Base-by-base conservation (phyloP, 2,329 filamentous ascomycete genomes). In the Alternaria brassicae region DNA sequence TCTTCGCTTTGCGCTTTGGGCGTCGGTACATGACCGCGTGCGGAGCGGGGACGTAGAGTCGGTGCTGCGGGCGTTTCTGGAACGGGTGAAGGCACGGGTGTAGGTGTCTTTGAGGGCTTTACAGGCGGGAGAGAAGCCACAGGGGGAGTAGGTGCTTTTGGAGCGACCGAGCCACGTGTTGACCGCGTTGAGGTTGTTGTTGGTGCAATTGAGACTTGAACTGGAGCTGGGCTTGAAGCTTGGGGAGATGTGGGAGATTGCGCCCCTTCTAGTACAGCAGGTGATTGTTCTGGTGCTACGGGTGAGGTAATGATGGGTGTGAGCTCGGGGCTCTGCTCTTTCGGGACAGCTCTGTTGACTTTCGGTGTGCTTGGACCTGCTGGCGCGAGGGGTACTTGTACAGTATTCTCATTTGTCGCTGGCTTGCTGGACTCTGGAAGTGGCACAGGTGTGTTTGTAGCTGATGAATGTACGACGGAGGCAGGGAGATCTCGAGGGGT, bases 1-100 rank as follows among this genome's bases (percentile, higher is more conserved):
- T 84, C 82, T 60, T 82, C 81, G 52, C 79, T 81, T 28, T 82
- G 81, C 12, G 82, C 82, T 66, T 83, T 81, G 9, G 73, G 74
- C 6, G 70, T 77, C 15, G 68, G 76, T 23, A 73, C 69, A 49
- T 74, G 75, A 39, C 70, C 69, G 53, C 81, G 79, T 52, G 81
- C 71, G 41, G 77, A 76, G 40, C 81, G 76, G 6, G 77, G 60
- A 53, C 71, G 77, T 48, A 66, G 62, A 17, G 64, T 53, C 9
- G 62, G 63, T 10, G 60, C 64, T 8, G 51, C 58, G 10, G 69
- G 49, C 13, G 63, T 30, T 4, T 61, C 60, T 27, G 65, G 54
- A 17, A 39, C 58, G n/a, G 62, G 21, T 13, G 69, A 68, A 1
- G 64, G 63, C 15, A 48, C 56, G 21, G 69, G 65, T 3, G 67